Conservation (phyloP, 129 eudicot genomes). For the Saussurea involucrata region DNA sequence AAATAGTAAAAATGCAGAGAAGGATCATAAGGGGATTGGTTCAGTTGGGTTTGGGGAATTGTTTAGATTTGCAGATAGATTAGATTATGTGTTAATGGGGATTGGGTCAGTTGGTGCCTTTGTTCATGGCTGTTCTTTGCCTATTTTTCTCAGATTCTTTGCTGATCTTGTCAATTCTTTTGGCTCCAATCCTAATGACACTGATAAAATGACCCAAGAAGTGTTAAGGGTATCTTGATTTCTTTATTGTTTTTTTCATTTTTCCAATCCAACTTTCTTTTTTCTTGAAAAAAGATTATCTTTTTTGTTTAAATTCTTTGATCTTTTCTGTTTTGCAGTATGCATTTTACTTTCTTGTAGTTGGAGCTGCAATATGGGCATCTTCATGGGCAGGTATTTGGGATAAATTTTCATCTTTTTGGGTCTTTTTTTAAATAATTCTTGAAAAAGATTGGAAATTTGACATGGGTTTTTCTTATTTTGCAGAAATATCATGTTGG, state of each 20-base stretch:
- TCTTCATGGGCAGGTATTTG: slow-evolving; percentile 98
- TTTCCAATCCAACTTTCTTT: background rate
- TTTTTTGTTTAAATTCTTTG: background rate
- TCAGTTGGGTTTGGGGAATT: slow-evolving; percentile 60
- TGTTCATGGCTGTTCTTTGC: slow-evolving; percentile 95
- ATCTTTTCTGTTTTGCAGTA: slow-evolving; percentile 49
- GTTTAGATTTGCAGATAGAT: slow-evolving; percentile 87
- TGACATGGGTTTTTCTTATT: background rate
- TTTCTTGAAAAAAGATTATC: background rate
- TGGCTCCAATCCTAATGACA: slow-evolving; percentile 82
- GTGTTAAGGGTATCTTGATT: slow-evolving; percentile 50
- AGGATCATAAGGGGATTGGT: slow-evolving; percentile 11
- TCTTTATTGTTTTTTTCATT: too few relatives aligned
- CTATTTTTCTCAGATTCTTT: slow-evolving; percentile 76
- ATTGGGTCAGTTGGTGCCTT: slow-evolving; percentile 89
- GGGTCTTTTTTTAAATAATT: background rate
- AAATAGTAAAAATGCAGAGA: slow-evolving; percentile 30
- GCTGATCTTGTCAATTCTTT: slow-evolving; percentile 92
- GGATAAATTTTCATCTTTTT: background rate
- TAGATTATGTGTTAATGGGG: slow-evolving; percentile 78
- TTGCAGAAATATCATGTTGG: slow-evolving; percentile 97
- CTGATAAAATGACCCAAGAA: slow-evolving; percentile 91
- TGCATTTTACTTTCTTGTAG: slow-evolving; percentile 97
- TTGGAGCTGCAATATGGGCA: slow-evolving; percentile 99
- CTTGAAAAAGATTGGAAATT: background rate